These are phyloP conservation scores for Grammothele lineata DNA, from an alignment of 768 basidiomycete genomes.

Conservation along the genomic window DNA sequence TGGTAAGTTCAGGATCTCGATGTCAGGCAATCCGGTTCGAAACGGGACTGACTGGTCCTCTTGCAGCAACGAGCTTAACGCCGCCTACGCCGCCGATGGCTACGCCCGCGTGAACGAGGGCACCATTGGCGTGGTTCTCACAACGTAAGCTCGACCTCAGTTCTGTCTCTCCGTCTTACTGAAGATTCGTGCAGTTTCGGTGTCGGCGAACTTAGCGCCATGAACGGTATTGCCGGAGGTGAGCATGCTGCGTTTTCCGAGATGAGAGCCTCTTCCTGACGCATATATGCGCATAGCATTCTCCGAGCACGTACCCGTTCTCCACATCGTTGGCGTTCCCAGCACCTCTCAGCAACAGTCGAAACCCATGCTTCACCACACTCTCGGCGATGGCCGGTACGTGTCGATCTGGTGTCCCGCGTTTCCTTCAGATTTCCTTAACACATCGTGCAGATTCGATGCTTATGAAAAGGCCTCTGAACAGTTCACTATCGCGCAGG, in stretches of 20 bases:
- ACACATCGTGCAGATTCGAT: slow-evolving; percentile 50
- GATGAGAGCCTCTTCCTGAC: background rate
- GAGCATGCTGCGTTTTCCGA: slow-evolving; percentile 10
- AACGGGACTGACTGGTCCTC: too few species aligned
- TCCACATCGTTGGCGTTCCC: slow-evolving; percentile 86
- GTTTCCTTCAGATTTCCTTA: background rate
- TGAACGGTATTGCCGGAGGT: slow-evolving; percentile 81
- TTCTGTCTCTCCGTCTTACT: background rate
- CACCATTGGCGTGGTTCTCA: slow-evolving; percentile 67
- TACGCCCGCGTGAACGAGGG: slow-evolving; percentile 84
- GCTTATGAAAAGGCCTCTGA: slow-evolving; percentile 74
- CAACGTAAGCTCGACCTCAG: slow-evolving; percentile 51
- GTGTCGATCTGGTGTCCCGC: background rate
- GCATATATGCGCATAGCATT: slow-evolving; percentile 42
- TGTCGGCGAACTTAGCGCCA: slow-evolving; percentile 89
- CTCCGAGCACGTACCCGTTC: slow-evolving; percentile 85
- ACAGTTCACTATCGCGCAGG: slow-evolving; percentile 72
- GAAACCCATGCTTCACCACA: slow-evolving; percentile 81
- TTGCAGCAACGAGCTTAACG: slow-evolving; percentile 76
- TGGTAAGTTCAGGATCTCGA: slow-evolving; percentile 41
- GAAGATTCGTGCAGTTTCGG: slow-evolving; percentile 54
- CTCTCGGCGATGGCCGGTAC: slow-evolving; percentile 77
- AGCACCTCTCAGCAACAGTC: slow-evolving; percentile 67
- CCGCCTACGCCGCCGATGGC: slow-evolving; percentile 89
- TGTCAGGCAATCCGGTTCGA: too few species aligned